phyloP scores from a whole-genome alignment of 495 filamentous ascomycete genomes.

The Astrocystis sublimbata region DNA sequence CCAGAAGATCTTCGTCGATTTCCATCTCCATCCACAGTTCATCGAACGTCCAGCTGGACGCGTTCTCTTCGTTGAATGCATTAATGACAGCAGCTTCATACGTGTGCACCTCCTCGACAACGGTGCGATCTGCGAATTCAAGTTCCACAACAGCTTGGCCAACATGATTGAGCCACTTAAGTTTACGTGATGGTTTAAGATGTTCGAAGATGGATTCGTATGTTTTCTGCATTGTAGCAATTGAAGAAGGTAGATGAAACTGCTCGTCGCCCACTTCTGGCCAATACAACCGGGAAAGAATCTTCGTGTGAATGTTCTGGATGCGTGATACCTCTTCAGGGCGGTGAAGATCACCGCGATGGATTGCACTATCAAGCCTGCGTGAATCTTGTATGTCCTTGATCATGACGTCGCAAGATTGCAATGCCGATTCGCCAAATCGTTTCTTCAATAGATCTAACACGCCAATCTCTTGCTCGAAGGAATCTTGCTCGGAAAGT shows the following conservation, averaged over 20 bases:
- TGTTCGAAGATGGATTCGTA: constrained; percentile 78
- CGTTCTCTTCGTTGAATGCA: constrained; percentile 65
- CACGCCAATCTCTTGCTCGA: constrained; percentile 72
- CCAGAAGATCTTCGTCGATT: constrained; percentile 76
- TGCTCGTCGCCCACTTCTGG: constrained; percentile 75
- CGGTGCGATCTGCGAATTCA: constrained; percentile 76
- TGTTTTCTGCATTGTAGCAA: constrained; percentile 61
- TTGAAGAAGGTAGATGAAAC: constrained; percentile 68
- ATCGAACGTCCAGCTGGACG: constrained; percentile 55
- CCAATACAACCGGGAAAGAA: constrained; percentile 94
- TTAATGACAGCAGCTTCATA: constrained; percentile 91
- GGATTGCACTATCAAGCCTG: constrained; percentile 65
- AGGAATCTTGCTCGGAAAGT: constrained; percentile 67
- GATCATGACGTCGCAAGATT: constrained; percentile 96
- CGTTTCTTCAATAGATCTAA: constrained; percentile 85
- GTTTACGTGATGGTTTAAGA: constrained; percentile 77
- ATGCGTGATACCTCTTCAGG: constrained; percentile 36
- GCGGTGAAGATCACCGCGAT: constrained; percentile 40
- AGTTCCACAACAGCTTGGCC: constrained; percentile 80
- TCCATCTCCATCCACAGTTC: constrained; percentile 65
- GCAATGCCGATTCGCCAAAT: constrained; percentile 81
- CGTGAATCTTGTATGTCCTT: constrained; percentile 87
- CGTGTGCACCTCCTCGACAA: constrained; percentile 71
- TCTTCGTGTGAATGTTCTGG: constrained; percentile 66
- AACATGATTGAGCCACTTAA: constrained; percentile 82